Evolutionary conservation across 78 protist genomes (phyloP).

Genomic region (slime mould (Dictyostelium discoideum)): DNA sequence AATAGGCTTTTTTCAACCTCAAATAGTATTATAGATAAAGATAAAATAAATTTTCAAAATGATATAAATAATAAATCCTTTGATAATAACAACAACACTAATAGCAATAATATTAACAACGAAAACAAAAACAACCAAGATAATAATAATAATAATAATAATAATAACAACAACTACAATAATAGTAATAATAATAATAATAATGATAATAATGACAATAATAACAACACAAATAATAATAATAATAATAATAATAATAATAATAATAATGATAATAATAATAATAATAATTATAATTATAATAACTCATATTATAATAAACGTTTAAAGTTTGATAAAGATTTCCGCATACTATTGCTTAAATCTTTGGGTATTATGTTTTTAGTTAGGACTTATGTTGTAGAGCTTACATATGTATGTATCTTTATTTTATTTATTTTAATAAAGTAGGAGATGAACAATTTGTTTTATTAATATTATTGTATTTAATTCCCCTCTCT

Average conservation of each 20-base stretch:
- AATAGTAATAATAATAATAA: neutral
- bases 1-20: neutral
- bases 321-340: too few relatives aligned
- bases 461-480: too few relatives aligned
- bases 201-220: neutral
- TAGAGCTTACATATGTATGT: constrained; percentile 1
- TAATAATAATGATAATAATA: neutral
- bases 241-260: neutral
- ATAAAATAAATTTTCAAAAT: neutral
- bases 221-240: neutral
- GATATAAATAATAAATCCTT: neutral
- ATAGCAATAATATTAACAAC: neutral
- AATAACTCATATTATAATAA: too few relatives aligned
- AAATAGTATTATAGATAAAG: neutral
- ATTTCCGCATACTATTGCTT: neutral
- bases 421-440: too few relatives aligned
- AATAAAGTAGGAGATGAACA: too few relatives aligned
- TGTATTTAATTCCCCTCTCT: too few relatives aligned
- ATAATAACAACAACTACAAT: neutral
- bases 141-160: neutral
- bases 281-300: too few relatives aligned
- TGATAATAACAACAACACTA: neutral
- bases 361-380: neutral
- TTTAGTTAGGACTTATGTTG: neutral
- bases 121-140: neutral